phyloP scores from a whole-genome alignment of 192 early-diverging fungal genomes.

The Coemansia reversa region DNA sequence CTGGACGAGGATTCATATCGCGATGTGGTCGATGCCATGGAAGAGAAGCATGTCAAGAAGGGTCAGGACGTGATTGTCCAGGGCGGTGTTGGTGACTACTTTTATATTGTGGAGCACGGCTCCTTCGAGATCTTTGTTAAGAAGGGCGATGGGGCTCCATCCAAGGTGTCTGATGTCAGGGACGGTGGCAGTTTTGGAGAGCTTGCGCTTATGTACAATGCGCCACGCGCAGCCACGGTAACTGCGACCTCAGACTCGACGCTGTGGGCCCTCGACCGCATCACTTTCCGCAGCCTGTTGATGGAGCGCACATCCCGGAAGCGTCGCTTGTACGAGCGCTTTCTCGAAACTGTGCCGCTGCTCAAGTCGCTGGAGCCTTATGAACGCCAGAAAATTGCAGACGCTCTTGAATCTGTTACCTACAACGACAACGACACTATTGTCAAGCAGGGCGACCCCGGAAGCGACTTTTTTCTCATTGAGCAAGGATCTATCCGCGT shows the following conservation, averaged over 20 bases:
- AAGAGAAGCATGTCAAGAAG: conserved; percentile 73
- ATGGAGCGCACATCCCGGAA: conserved; percentile 98
- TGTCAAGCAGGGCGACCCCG: conserved; percentile 89
- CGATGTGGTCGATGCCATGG: conserved; percentile 96
- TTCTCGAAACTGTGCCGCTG: conserved; percentile 89
- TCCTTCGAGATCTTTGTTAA: conserved; percentile 87
- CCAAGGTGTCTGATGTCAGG: conserved; percentile 77
- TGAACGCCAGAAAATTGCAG: conserved; percentile 98
- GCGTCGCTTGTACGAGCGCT: conserved; percentile 92
- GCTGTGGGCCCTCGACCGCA: conserved; percentile 96
- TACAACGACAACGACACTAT: conserved; percentile 83
- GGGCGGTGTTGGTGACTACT: conserved; percentile 95
- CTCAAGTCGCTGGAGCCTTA: conserved; percentile 90
- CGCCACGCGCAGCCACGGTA: conserved; percentile 96
- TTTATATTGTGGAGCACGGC: conserved; percentile 96
- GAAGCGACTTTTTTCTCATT: conserved; percentile 94
- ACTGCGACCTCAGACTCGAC: conserved; percentile 77
- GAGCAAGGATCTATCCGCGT: conserved; percentile 87
- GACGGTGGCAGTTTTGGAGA: conserved; percentile 95
- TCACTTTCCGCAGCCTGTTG: conserved; percentile 94
- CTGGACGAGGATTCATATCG: conserved; percentile 94
- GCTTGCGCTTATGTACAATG: conserved; percentile 99
- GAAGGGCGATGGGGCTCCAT: conserved; percentile 60
- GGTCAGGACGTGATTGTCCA: conserved; percentile 86
- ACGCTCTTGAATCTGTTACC: conserved; percentile 90